These are phyloP conservation scores for Angomonas desouzai DNA, from an alignment of 208 protist genomes.

Conservation along the genomic window DNA sequence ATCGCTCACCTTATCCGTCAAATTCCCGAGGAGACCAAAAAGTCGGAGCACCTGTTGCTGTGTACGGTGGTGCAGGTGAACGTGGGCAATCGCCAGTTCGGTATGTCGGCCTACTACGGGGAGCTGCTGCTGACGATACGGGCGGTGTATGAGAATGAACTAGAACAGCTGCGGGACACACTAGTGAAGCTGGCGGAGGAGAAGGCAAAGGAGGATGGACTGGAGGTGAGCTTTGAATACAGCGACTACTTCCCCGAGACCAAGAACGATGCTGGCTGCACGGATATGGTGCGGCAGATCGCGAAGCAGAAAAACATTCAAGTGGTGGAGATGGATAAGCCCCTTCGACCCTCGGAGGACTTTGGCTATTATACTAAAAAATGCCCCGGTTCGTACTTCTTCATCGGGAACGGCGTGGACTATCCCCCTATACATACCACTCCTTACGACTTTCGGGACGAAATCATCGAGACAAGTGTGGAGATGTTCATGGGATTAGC, in stretches of 20 bases:
- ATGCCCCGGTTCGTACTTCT: conserved; percentile 34
- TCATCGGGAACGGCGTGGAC: conserved; percentile 32
- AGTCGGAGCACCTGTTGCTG: conserved; percentile 30
- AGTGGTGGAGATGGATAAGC: conserved; percentile 24
- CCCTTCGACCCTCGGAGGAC: conserved; percentile 33
- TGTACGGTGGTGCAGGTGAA: conserved; percentile 47
- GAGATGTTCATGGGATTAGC: conserved; percentile 36
- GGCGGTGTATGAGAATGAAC: conserved; percentile 29
- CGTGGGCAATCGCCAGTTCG: conserved; percentile 39
- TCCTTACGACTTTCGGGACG: conserved; percentile 36
- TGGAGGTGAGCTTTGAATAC: conserved; percentile 33
- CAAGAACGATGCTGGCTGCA: conserved; percentile 31
- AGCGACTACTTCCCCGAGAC: conserved; percentile 41
- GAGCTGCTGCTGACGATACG: conserved; percentile 42
- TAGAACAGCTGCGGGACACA: conserved; percentile 22
- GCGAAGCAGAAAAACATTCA: conserved; percentile 19
- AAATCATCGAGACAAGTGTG: conserved; percentile 28
- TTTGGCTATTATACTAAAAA: conserved; percentile 40
- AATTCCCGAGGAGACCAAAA: conserved; percentile 30
- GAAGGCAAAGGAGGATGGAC: conserved; percentile 19
- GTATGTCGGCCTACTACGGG: conserved; percentile 38
- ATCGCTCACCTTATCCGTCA: conserved; percentile 33
- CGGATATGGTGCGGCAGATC: conserved; percentile 29
- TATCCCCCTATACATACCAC: conserved; percentile 40
- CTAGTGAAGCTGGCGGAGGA: conserved; percentile 19